Base-by-base conservation (phyloP, 352 stramenopile species). In the Hyphochytrium catenoides region DNA sequence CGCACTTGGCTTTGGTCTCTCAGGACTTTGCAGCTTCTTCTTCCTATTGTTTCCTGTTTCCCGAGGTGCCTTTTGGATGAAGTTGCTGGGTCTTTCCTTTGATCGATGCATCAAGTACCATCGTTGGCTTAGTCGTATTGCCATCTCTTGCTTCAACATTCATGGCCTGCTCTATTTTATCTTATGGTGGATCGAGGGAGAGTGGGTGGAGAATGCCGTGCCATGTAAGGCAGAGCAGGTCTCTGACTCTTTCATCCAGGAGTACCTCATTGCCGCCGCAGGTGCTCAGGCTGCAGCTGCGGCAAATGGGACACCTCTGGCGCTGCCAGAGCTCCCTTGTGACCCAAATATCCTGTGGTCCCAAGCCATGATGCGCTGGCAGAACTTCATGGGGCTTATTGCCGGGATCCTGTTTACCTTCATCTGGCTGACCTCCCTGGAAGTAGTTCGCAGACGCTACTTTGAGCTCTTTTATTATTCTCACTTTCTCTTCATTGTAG, bases 391-490 rank as follows among this genome's bases (percentile, higher is more conserved):
- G 9, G 68, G 68, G 14, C 57, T 76, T 27, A 7, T 85, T 26
- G 62, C 64, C 18, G 22, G 78, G 43, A 39, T 73, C 8, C 65
- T 62, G 48, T 68, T 61, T 29, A 29, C 83, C 24, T 46, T 72
- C 33, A 83, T 85, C 29, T 63, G 62, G 15, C 43, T 64, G 9
- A 77, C 71, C 33, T 82, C 73, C 24, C 48, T 86, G 22, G 50
- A 52, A 30, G 43, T 52, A 16, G 61, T 88, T 16, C 68, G 74
- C 16, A 62, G 74, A 26, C 46, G 48, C 20, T 70, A 59, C 55
- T 89, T 82, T 46, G 62, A 75, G 32, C 28, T 79, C 20, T 89
- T 89, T 35, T 81, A 84, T 54, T 82, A 81, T 52, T 57, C 54
- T 37, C 72, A 87, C 48, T 67, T 83, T 44, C 56, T 84, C 26